Evolutionary conservation across 2,329 filamentous ascomycete species (phyloP), one percentile per base, ranked within the genome.

Genomic region (Nothophaeocryptopus gaeumannii): DNA sequence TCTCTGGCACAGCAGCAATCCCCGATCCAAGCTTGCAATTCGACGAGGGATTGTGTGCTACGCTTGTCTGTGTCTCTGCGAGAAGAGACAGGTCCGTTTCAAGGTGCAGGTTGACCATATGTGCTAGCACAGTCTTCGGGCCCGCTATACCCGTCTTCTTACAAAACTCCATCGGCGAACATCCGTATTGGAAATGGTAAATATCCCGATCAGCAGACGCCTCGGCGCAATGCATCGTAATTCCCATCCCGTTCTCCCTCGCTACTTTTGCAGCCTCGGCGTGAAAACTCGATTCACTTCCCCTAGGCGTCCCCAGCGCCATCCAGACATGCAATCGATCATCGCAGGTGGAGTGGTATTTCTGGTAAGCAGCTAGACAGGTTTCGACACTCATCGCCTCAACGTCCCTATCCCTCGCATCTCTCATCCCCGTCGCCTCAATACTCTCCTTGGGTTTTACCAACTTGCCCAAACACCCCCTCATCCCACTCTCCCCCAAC

Each of bases 21-120:
- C 77, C 78, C 1, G 74, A 78, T 0, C 72, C 76, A 10, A 80
- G 71, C 59, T 79, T 79, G 30, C 70, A 68, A 54, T 80, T 79
- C 44, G 72, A 76, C 2, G 72, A 75, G 1, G 77, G 74, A 52
- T 75, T 77, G 60, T 80, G 77, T 5, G 75, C 74, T 3, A 79
- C 74, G 30, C 72, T 68, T 0, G 73, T 74, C 8, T 67, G 67
- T 0, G 70, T 70, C n/a, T 66, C 56, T 5, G 62, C 61, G 13
- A 77, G 62, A 2, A 69, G 60, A 3, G 63, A 54, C 30, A 77
- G 63, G 51, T 78, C 75, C 2, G 54, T 61, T 32, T 66, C 66
- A 54, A 49, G 46, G 26, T 78, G 73, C 4, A 78, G 64, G 55
- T 79, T 74, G 2, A 76, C 74, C 74, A 78, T 77, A 58, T 79